phyloP scores from a whole-genome alignment of 2,329 filamentous ascomycete species.

The Fusarium sublunatum region DNA sequence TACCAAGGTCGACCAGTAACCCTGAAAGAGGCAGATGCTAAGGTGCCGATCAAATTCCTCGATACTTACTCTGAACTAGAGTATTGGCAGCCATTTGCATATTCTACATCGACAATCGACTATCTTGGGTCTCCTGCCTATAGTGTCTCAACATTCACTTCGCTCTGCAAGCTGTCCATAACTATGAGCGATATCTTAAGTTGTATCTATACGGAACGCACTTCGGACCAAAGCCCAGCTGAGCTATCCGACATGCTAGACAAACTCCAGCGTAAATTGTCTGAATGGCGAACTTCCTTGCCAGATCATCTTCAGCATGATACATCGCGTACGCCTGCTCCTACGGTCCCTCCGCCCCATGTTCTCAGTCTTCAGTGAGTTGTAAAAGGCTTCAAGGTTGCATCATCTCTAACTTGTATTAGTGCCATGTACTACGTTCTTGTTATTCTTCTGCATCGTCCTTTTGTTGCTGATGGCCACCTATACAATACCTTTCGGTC shows the following conservation, averaged over 20 bases:
- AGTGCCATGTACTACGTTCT: conserved; percentile 63
- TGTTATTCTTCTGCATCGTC: conserved; percentile 64
- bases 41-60: conserved; percentile 60
- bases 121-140: conserved; percentile 46
- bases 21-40: conserved; percentile 58
- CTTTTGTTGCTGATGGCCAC: conserved; percentile 63
- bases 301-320: conserved; percentile 57
- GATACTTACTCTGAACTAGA: conserved; percentile 66
- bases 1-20: conserved; percentile 65
- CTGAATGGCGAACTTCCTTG: conserved; percentile 55
- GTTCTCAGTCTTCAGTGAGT: conserved; percentile 54
- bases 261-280: conserved; percentile 54
- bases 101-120: conserved; percentile 12
- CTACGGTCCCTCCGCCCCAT: conserved; percentile 54
- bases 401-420: not conserved
- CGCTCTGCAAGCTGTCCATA: conserved; percentile 13
- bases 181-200: conserved; percentile 58
- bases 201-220: conserved; percentile 58
- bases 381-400: rapidly evolving
- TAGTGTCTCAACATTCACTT: conserved; percentile 44
- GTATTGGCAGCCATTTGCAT: conserved; percentile 59
- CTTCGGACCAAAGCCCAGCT: conserved; percentile 49
- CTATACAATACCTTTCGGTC: conserved; percentile 56
- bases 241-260: conserved; percentile 53
- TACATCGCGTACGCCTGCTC: conserved; percentile 35